A percentile compares a stretch with the other conserved stretches of the same genome.
These are phyloP conservation scores for Helotiales sp. DNA, from an alignment of 2,329 filamentous ascomycete genomes.

Conservation along the genomic window DNA sequence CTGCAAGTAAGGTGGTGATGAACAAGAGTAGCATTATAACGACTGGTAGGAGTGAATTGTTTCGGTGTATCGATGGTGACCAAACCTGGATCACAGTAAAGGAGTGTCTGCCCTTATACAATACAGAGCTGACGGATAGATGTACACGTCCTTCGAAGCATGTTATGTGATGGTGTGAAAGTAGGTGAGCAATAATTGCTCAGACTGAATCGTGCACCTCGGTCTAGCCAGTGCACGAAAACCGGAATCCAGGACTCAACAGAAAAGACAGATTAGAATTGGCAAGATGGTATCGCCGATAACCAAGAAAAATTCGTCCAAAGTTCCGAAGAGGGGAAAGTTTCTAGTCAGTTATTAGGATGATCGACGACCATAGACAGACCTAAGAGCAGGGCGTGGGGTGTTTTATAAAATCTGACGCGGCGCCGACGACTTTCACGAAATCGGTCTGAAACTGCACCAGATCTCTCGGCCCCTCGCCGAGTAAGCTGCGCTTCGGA, in stretches of 20 bases:
- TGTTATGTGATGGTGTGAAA: not conserved
- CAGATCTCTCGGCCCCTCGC: not conserved
- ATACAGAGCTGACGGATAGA: not conserved
- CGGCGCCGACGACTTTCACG: not conserved
- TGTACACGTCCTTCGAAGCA: not conserved
- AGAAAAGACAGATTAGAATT: not conserved
- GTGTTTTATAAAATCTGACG: conserved; percentile 1
- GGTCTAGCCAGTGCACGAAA: not conserved
- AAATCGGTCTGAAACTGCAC: not conserved
- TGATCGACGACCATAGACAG: not conserved
- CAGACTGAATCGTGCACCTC: not conserved
- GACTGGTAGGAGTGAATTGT: not conserved
- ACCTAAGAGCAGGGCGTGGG: not conserved
- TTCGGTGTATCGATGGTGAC: not conserved
- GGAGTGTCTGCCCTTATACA: not conserved
- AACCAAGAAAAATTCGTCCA: not conserved
- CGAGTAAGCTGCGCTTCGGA: not conserved
- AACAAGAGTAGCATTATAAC: not conserved
- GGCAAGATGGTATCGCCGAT: not conserved
- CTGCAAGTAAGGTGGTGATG: not conserved
- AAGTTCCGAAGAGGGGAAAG: not conserved
- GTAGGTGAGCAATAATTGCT: not conserved
- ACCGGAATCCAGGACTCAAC: not conserved
- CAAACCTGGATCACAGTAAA: not conserved
- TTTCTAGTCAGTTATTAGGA: not conserved